These are phyloP conservation scores for Debaryomyces sp. DNA, from an alignment of 1,139 yeast species.

Conservation along the genomic window DNA sequence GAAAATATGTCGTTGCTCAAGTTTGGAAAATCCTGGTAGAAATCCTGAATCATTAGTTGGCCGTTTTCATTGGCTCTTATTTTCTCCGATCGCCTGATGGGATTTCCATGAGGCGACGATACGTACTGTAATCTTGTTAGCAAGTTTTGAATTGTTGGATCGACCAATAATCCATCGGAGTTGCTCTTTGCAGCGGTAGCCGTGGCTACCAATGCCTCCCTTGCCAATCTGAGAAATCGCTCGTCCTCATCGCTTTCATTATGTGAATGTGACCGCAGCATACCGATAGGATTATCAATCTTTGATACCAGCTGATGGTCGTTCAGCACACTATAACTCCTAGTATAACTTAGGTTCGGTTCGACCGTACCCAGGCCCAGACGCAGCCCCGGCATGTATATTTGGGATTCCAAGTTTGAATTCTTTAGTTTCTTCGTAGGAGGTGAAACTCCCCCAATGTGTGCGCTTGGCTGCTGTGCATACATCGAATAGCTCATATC, in stretches of 20 bases:
- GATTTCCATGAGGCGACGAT: constrained; percentile 56
- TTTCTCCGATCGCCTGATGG: constrained; percentile 37
- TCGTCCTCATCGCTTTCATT: constrained; percentile 39
- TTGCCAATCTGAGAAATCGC: constrained; percentile 43
- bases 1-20: constrained; percentile 44
- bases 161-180: constrained; percentile 31
- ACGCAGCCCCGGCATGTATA: constrained; percentile 5
- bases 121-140: constrained; percentile 55
- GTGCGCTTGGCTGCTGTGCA: not conserved
- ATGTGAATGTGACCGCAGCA: not conserved
- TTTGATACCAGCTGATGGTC: not conserved
- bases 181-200: constrained; percentile 35
- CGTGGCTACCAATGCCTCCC: constrained; percentile 51
- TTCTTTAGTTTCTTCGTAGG: not conserved
- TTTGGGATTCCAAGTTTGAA: not conserved
- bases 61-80: constrained; percentile 46
- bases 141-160: constrained; percentile 58
- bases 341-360: constrained; percentile 15
- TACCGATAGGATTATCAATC: not conserved
- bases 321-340: constrained; percentile 8
- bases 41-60: constrained; percentile 46
- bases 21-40: constrained; percentile 47
- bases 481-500: constrained; percentile 2
- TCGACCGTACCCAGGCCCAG: constrained; percentile 13
- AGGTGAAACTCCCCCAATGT: not conserved